phyloP scores from a whole-genome alignment of 805 yeast species.

The Ogataea corticis region DNA sequence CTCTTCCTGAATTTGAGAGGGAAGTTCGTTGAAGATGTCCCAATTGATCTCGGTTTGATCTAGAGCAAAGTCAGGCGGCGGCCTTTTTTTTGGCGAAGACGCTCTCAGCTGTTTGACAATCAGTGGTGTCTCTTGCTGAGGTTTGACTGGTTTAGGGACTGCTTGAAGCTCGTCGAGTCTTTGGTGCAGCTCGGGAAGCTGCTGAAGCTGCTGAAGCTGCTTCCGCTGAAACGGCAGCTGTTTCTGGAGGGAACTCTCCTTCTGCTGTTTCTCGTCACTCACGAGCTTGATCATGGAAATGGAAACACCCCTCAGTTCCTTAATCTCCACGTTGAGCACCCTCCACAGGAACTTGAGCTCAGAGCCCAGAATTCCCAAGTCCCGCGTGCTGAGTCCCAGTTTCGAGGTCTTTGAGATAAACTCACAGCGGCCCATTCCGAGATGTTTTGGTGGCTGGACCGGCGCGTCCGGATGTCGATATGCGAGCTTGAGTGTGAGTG shows the following conservation, averaged over 20 bases:
- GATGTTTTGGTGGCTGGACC: conserved; percentile 67
- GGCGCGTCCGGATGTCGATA: conserved; percentile 68
- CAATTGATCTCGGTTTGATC: conserved; percentile 49
- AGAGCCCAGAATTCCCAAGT: conserved; percentile 57
- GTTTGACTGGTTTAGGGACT: too few relatives aligned
- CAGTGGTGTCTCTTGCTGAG: neutral
- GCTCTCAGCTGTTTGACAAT: conserved; percentile 10
- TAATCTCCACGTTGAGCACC: conserved; percentile 51
- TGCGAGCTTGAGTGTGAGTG: conserved; percentile 66
- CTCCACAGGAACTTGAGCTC: conserved; percentile 60
- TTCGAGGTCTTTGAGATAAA: conserved; percentile 56
- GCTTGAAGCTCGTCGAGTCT: too few relatives aligned
- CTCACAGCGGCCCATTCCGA: conserved; percentile 86
- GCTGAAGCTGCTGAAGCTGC: too few relatives aligned
- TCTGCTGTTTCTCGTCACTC: conserved; percentile 31
- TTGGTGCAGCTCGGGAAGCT: too few relatives aligned
- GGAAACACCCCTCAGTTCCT: conserved; percentile 77
- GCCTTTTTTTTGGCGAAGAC: neutral
- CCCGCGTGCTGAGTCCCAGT: conserved; percentile 63
- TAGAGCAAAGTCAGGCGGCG: conserved; percentile 2
- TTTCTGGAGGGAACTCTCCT: conserved; percentile 31
- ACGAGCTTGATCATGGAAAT: conserved; percentile 63
- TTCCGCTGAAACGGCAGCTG: conserved; percentile 36
- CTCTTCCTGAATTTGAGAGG: conserved; percentile 65
- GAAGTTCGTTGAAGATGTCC: conserved; percentile 65